Base-by-base conservation (phyloP, 139 green algal genomes). In the Haematococcus lacustris region DNA sequence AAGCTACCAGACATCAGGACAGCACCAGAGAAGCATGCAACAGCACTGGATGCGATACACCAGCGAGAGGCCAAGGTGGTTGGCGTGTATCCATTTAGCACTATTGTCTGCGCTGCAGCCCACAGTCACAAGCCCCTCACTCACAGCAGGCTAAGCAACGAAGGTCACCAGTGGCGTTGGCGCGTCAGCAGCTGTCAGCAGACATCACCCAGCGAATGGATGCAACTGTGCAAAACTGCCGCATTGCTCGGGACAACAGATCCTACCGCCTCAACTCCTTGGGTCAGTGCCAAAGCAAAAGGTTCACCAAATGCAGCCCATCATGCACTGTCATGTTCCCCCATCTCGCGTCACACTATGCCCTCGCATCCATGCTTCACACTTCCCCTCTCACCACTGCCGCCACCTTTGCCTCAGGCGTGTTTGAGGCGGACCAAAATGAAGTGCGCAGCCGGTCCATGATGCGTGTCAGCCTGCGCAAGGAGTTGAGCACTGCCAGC, bases 191-290 rank as follows among this genome's bases (percentile, higher is more conserved):
- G 66, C 76, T 81, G 34, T 57, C 71, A 1, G 35, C 65, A 17
- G 75, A 80, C 39, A 34, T 81, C 57, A 41, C 77, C 53, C 53
- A 74, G 39, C 76, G 76, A 40, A 81, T 81, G 76, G 76, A 81
- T 43, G 67, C 73, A 51, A 70, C 59, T n/a, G 65, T 81, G 35
- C 37, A 35, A 23, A 59, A 57, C 28, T 81, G 76, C 60, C 71
- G 57, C 32, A 70, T 77, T 26, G 37, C 71, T 28, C 53, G 76
- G 33, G 71, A 73, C 66, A 81, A 81, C 71, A 34, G 76, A 23
- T 71, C 73, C 51, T 81, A 60, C 76, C 28, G 76, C 3, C 71
- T 81, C 7, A 77, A 77, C 57, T 81, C 76, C 1, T 43, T 81
- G 67, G 76, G 76, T 81, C 51, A 1, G 75, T 76, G 43, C 23